A percentile compares a stretch with the other conserved stretches of the same genome.
Conservation (phyloP, 345 rosid genomes). For the Punica granatum region DNA sequence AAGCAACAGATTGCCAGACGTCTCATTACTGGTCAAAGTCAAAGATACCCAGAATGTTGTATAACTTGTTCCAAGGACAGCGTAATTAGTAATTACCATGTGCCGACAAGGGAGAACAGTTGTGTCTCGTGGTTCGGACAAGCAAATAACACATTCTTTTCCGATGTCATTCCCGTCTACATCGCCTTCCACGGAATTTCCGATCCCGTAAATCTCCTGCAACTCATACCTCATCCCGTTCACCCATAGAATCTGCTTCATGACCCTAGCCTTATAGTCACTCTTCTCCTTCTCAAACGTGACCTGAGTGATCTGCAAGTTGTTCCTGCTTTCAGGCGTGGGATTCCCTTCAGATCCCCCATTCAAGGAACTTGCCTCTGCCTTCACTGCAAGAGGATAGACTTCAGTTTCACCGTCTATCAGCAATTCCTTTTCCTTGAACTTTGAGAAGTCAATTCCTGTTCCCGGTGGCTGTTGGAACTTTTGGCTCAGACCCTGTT, state of each 20-base stretch:
- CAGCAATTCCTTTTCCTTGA: constrained; percentile 51
- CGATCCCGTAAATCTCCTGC: constrained; percentile 95
- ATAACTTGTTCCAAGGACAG: neutral
- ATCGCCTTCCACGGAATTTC: constrained; percentile 63
- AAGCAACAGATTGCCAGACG: no score
- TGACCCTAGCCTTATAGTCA: constrained; percentile 46
- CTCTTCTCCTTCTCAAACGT: constrained; percentile 74
- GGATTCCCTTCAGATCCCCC: constrained; percentile 41
- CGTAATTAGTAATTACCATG: constrained; percentile 56
- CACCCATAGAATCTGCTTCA: constrained; percentile 87
- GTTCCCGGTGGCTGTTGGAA: constrained; percentile 69
- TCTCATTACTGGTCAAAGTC: no score
- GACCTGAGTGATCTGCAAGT: constrained; percentile 71
- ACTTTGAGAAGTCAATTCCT: constrained; percentile 62
- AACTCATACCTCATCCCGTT: constrained; percentile 65
- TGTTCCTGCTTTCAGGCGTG: constrained; percentile 24
- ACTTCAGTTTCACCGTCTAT: constrained; percentile 35
- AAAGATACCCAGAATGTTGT: neutral
- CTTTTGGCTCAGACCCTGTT: constrained; percentile 78
- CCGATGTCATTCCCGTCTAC: constrained; percentile 69
- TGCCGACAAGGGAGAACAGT: constrained; percentile 97
- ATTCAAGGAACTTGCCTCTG: constrained; percentile 41
- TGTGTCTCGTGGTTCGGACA: constrained; percentile 85
- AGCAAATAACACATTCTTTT: constrained; percentile 92
- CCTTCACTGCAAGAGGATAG: constrained; percentile 75